Conservation (phyloP, 192 early-diverging fungal genomes). For the Funneliformis geosporum region DNA sequence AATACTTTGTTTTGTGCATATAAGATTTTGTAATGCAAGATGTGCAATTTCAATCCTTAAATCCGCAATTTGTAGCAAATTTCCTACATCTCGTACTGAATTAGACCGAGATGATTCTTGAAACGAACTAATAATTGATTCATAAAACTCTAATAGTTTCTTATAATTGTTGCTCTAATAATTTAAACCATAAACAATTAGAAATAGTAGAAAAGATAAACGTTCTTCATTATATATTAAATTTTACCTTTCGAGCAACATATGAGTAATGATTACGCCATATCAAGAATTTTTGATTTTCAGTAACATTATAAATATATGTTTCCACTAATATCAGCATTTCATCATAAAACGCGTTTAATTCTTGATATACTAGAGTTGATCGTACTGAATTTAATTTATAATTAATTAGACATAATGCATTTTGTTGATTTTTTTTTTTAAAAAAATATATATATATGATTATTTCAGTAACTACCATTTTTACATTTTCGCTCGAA, state of each 20-base stretch:
- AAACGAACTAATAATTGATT: neutral
- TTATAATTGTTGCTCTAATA: neutral
- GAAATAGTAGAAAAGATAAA: neutral
- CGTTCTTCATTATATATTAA: neutral
- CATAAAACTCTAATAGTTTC: neutral
- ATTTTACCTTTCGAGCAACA: slow-evolving; percentile 47
- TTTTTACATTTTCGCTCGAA: slow-evolving; percentile 45
- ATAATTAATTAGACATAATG: neutral
- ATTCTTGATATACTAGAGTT: neutral
- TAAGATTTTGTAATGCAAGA: neutral
- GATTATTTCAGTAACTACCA: slow-evolving; percentile 9
- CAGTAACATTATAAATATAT: slow-evolving; percentile 16
- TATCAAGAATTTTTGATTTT: slow-evolving; percentile 36
- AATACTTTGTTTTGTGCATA: neutral
- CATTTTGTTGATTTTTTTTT: neutral
- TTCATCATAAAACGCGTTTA: neutral
- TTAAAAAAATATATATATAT: no score
- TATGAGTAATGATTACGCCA: slow-evolving; percentile 46
- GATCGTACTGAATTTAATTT: neutral
- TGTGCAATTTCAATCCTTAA: neutral
- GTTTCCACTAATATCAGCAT: slow-evolving; percentile 29
- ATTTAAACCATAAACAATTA: neutral
- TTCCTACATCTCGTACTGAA: neutral
- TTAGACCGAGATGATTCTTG: neutral
- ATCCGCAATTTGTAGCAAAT: neutral